These are phyloP conservation scores for Chiua virens DNA, from an alignment of 768 basidiomycete genomes.

Conservation along the genomic window DNA sequence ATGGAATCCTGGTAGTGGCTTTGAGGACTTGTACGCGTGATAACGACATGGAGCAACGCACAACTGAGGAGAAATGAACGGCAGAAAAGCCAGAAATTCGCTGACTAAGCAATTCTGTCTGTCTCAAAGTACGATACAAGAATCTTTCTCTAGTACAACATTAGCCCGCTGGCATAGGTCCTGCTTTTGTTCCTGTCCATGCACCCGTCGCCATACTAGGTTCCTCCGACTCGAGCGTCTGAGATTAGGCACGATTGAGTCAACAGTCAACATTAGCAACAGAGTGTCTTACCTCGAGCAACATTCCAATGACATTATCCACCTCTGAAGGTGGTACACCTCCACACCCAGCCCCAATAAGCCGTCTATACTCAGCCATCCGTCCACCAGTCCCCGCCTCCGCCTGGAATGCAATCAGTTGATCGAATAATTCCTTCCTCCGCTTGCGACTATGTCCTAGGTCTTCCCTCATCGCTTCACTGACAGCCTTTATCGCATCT, in stretches of 20 bases:
- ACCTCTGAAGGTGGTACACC: constrained; percentile 85
- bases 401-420: constrained; percentile 77
- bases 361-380: constrained; percentile 84
- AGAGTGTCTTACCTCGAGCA: constrained; percentile 66
- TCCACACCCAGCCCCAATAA: constrained; percentile 91
- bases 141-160: neutral
- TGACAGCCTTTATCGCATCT: constrained; percentile 51
- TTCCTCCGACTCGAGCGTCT: constrained; percentile 85
- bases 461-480: constrained; percentile 64
- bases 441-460: constrained; percentile 64
- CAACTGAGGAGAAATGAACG: neutral
- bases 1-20: constrained; percentile 52
- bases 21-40: constrained; percentile 39
- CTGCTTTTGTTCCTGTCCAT: constrained; percentile 37
- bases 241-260: constrained; percentile 4
- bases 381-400: constrained; percentile 88
- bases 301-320: constrained; percentile 78
- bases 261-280: neutral
- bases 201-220: constrained; percentile 55
- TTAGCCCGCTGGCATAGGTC: constrained; percentile 22
- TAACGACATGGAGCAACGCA: constrained; percentile 24
- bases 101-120: constrained; percentile 23
- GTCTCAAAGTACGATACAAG: neutral
- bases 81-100: neutral
- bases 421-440: constrained; percentile 71